Base-by-base conservation (phyloP, 768 basidiomycete species). In the Leccinum pellstonianum region DNA sequence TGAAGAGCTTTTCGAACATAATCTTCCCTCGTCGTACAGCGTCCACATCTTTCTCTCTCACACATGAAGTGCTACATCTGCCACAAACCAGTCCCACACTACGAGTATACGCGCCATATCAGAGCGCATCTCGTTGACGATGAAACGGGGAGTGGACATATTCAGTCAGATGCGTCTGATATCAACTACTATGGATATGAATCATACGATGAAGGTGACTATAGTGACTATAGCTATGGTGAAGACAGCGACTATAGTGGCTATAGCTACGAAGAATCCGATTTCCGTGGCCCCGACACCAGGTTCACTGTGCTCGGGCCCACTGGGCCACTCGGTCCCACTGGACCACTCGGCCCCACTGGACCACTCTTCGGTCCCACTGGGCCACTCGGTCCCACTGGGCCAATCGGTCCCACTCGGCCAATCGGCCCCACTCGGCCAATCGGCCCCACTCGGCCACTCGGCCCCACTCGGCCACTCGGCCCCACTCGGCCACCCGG, bases 31-130 rank as follows among this genome's bases (percentile, higher is more conserved):
- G 17, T 27, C 27, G 27, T 27, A 27, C 27, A 27, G 27, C 38
- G 17, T 41, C 38, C 38, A 41, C 37, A n/a, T 41, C 17, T 41
- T n/a, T n/a, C 38, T 41, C 17, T 3, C 38, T 14, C 37, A 37
- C 38, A 3, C 38, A 61, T 70, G 60, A 31, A 58, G 62, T 69
- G 68, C 21, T 50, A 59, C 52, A 54, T 68, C 41, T 71, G 68
- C 43, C 49, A 55, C 31, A 12, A 43, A 17, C 4, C 15, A 14
- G n/a, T 69, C 46, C 2, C 54, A 38, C 64, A 27, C 9, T 21
- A 59, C 41, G 52, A 70, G 15, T 66, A 60, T 47, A 48, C 27
- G 9, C 53, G 7, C 12, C 68, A 69, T 60, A 4, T 62, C 43
- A 41, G 46, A 7, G 61, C 60, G 11, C 60, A 61, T 52, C 49